phyloP scores from a whole-genome alignment of 208 protist species.

The Wallacemonas rigidus region DNA sequence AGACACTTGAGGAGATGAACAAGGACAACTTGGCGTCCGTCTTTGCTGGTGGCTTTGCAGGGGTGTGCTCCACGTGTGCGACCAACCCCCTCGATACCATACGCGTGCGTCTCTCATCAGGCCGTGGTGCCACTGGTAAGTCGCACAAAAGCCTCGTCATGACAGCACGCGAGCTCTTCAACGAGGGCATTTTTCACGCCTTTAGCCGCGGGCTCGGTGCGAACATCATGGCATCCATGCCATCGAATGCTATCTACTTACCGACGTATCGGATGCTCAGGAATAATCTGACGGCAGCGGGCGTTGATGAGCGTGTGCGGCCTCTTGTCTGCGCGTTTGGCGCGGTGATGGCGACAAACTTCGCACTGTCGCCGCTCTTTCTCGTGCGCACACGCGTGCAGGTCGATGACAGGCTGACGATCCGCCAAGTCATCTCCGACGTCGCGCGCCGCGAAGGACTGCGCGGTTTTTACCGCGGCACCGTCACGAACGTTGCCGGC shows the following conservation, averaged over 20 bases:
- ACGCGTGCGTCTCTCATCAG: conserved; percentile 78
- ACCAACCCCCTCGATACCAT: conserved; percentile 92
- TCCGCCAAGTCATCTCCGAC: conserved; percentile 65
- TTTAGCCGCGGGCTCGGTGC: conserved; percentile 78
- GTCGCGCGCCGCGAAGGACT: conserved; percentile 75
- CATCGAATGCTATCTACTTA: conserved; percentile 89
- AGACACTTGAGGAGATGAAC: conserved; percentile 16
- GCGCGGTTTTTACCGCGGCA: conserved; percentile 85
- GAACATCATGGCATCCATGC: conserved; percentile 90
- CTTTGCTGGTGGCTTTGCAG: conserved; percentile 80
- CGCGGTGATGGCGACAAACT: conserved; percentile 77
- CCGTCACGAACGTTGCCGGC: conserved; percentile 78
- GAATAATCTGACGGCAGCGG: conserved; percentile 44
- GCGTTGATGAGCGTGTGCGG: conserved; percentile 52
- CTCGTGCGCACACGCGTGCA: conserved; percentile 89
- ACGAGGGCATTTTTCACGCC: conserved; percentile 66
- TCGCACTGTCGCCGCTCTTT: conserved; percentile 79
- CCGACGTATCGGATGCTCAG: conserved; percentile 79
- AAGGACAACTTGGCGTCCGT: conserved; percentile 71
- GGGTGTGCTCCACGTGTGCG: conserved; percentile 85
- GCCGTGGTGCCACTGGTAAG: conserved; percentile 72
- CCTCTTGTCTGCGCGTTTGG: conserved; percentile 71
- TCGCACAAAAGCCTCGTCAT: conserved; percentile 75
- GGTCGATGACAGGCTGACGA: conserved; percentile 75
- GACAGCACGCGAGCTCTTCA: conserved; percentile 70